A percentile compares a stretch with the other conserved stretches of the same genome.
These are phyloP conservation scores for Xylaria sp. DNA, from an alignment of 2,329 filamentous ascomycete species.

Conservation along the genomic window DNA sequence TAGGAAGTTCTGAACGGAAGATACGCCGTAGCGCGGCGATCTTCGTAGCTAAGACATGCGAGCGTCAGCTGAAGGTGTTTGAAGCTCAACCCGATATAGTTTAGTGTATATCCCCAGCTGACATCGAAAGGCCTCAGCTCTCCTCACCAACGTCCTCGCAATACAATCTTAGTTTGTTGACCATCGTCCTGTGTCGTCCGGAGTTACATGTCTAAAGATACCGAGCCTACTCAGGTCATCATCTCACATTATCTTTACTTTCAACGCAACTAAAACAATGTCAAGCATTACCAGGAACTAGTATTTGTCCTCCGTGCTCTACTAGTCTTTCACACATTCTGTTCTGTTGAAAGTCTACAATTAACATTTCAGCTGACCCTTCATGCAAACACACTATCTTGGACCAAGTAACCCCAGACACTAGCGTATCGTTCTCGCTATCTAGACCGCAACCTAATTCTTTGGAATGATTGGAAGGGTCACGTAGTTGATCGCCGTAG, in stretches of 20 bases:
- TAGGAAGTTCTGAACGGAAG: background rate
- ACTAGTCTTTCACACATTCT: no score
- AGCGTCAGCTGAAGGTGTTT: background rate
- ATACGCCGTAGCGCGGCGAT: background rate
- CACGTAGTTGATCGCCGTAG: slow-evolving; percentile 58
- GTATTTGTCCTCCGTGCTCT: no score
- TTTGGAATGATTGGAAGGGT: slow-evolving; percentile 58
- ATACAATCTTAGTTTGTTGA: no score
- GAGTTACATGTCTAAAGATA: no score
- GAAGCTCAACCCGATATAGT: slow-evolving; percentile 13
- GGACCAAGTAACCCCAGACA: background rate
- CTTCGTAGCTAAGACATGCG: background rate
- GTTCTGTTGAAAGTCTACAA: no score
- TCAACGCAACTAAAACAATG: no score
- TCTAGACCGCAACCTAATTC: background rate
- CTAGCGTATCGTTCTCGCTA: background rate
- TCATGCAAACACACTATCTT: background rate
- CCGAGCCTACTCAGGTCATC: no score
- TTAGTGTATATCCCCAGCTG: slow-evolving; percentile 1
- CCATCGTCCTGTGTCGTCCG: no score
- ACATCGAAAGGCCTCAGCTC: background rate
- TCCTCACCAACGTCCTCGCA: background rate
- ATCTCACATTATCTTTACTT: no score
- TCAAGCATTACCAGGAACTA: no score
- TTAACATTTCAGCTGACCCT: no score